These are phyloP conservation scores for Pythium guiyangense DNA, from an alignment of 352 stramenopile genomes.

Conservation along the genomic window DNA sequence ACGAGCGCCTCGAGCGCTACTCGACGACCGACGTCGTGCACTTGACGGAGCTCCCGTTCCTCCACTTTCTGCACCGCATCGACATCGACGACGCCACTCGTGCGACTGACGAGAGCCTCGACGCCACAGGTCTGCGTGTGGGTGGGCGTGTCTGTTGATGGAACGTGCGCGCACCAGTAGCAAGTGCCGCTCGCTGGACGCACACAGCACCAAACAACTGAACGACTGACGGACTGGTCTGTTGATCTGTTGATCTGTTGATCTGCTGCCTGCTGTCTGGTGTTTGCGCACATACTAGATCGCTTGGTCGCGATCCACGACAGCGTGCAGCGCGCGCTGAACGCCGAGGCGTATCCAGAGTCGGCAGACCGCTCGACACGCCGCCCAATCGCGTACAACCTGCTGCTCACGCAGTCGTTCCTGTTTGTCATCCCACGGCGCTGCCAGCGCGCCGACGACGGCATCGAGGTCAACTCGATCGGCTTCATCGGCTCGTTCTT, in stretches of 20 bases:
- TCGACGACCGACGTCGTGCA: too few species aligned
- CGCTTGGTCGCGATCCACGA: constrained; percentile 37
- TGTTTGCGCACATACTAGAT: constrained; percentile 10
- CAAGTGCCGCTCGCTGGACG: background rate
- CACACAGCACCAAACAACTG: constrained; percentile 1
- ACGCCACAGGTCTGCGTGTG: constrained; percentile 35
- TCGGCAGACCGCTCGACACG: constrained; percentile 1
- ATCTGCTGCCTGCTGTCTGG: too few species aligned
- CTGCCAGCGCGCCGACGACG: too few species aligned
- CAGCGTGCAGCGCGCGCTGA: constrained; percentile 43
- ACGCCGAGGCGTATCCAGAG: constrained; percentile 26
- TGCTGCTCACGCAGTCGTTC: too few species aligned
- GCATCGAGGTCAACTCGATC: too few species aligned
- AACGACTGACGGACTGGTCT: too few species aligned
- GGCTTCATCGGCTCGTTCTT: too few species aligned
- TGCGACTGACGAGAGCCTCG: constrained; percentile 24
- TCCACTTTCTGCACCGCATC: constrained; percentile 69
- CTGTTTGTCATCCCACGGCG: too few species aligned
- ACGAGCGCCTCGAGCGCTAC: too few species aligned
- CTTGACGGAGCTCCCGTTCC: constrained; percentile 60
- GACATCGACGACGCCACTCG: constrained; percentile 16
- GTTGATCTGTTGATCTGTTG: too few species aligned
- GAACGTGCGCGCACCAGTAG: background rate
- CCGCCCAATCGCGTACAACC: constrained; percentile 66
- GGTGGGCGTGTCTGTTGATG: background rate